Base-by-base conservation (phyloP, 768 basidiomycete genomes). In the Cystofilobasidium macerans region DNA sequence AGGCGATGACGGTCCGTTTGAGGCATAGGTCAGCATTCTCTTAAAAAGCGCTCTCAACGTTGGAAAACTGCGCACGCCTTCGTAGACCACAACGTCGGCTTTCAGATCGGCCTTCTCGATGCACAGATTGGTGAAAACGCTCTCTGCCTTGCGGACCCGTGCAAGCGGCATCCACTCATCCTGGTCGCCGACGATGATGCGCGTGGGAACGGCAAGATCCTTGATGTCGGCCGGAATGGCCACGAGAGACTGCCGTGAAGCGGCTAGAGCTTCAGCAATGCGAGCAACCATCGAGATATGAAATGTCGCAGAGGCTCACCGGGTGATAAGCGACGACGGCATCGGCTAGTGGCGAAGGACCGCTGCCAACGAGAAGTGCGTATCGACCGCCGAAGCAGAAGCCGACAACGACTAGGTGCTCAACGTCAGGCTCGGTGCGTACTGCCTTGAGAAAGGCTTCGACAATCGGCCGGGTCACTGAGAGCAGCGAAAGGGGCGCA, bases 341-440 rank as follows among this genome's bases (percentile, higher is more conserved):
- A 67, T 69, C 33, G 70, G 61, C 58, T 35, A 20, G 12, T 32
- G 28, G 26, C 28, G 8, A 12, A 1, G 26, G 11, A 5, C 72
- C 71, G 16, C 69, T 69, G 16, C 71, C 38, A 11, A 24, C 1
- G 13, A 42, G 8, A 24, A 60, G 38, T 26, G 54, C 56, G 60
- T 74, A 75, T 63, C 71, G 67, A 8, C 69, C 76, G 22, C 76
- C 76, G 71, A 73, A 76, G 69, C 76, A 77, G 71, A 75, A 75
- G 33, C 76, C 76, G 36, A 77, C 69, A 4, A 71, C 72, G 45
- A 68, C 72, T 63, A 76, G 70, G 64, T 76, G 76, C 38, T 70
- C 70, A 4, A 72, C 73, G 40, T 63, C 63, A 3, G 72, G 68
- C 35, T 76, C 76, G 20, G 67, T 71, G 47, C 71, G 65, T 16